phyloP scores from a whole-genome alignment of 208 protist species.

The Trypanosoma cruzi region DNA sequence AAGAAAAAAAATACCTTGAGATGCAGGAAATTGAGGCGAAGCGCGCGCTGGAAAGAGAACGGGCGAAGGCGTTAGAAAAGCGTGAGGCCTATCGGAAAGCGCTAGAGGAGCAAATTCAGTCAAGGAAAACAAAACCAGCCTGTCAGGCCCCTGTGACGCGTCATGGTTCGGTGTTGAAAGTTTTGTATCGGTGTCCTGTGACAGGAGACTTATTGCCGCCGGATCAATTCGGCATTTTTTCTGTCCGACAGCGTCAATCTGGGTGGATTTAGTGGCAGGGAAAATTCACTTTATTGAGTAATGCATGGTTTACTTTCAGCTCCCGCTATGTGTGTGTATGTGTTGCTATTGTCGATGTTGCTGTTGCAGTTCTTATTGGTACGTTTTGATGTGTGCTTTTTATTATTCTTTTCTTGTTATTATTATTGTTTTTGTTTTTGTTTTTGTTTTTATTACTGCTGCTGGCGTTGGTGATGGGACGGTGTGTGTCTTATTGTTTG shows the following conservation, averaged over 20 bases:
- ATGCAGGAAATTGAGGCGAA: conserved; percentile 13
- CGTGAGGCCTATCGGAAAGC: conserved; percentile 15
- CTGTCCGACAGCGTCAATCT: neutral
- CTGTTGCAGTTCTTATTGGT: too few species aligned
- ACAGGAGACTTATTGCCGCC: conserved; percentile 52
- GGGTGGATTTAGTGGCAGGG: neutral
- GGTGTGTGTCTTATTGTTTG: too few species aligned
- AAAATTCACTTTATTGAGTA: neutral
- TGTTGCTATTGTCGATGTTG: too few species aligned
- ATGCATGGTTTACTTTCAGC: neutral
- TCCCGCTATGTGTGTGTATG: too few species aligned
- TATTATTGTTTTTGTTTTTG: too few species aligned
- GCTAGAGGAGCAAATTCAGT: conserved; percentile 19
- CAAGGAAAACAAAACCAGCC: conserved; percentile 17
- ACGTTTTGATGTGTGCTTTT: too few species aligned
- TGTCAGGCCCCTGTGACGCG: conserved; percentile 9
- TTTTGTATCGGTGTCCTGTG: conserved; percentile 71
- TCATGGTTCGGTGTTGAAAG: conserved; percentile 20
- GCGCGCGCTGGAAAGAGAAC: conserved; percentile 29
- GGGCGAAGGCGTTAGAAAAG: conserved; percentile 33
- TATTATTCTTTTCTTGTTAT: neutral
- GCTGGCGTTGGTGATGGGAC: neutral
- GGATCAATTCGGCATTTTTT: conserved; percentile 57
- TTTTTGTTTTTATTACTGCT: neutral
- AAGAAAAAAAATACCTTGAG: conserved; percentile 31